These are phyloP conservation scores for Cryphonectria nitschkei DNA, from an alignment of 2,329 filamentous ascomycete genomes.

Conservation along the genomic window DNA sequence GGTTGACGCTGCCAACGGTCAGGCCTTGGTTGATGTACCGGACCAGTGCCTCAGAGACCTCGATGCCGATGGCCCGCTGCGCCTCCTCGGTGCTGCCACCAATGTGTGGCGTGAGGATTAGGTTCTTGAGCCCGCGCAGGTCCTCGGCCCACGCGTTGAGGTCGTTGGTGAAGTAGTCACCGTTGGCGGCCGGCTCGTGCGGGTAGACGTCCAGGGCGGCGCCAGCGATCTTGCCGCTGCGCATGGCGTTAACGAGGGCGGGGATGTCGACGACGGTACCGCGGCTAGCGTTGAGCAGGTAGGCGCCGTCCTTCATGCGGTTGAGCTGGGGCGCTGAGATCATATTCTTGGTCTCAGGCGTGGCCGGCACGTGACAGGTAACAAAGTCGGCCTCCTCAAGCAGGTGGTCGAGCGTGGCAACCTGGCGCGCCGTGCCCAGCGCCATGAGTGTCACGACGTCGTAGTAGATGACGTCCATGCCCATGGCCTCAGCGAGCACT, in stretches of 20 bases:
- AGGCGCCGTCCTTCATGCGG: slow-evolving; percentile 90
- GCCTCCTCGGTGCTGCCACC: slow-evolving; percentile 98
- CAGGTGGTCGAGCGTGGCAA: slow-evolving; percentile 75
- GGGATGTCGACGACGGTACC: slow-evolving; percentile 94
- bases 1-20: slow-evolving; percentile 89
- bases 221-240: slow-evolving; percentile 83
- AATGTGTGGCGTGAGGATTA: slow-evolving; percentile 96
- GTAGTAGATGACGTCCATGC: slow-evolving; percentile 97
- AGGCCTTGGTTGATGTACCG: slow-evolving; percentile 95
- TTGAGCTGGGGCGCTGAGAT: slow-evolving; percentile 79
- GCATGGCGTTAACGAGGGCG: slow-evolving; percentile 85
- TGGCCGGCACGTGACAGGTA: slow-evolving; percentile 90
- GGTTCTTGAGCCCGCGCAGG: slow-evolving; percentile 81
- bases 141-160: slow-evolving; percentile 87
- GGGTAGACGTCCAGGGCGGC: slow-evolving; percentile 97
- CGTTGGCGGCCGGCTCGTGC: slow-evolving; percentile 89
- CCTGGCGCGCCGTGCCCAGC: slow-evolving; percentile 83
- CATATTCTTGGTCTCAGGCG: slow-evolving; percentile 91
- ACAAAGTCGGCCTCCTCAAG: slow-evolving; percentile 86
- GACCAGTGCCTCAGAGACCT: slow-evolving; percentile 86
- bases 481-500: slow-evolving; percentile 94
- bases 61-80: slow-evolving; percentile 91
- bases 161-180: slow-evolving; percentile 86
- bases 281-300: slow-evolving; percentile 94
- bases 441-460: slow-evolving; percentile 95